Percentiles rank a stretch among this genome's conserved stretches.
phyloP scores from a whole-genome alignment of 2,329 filamentous ascomycete genomes.

The Ascochyta rabiei region DNA sequence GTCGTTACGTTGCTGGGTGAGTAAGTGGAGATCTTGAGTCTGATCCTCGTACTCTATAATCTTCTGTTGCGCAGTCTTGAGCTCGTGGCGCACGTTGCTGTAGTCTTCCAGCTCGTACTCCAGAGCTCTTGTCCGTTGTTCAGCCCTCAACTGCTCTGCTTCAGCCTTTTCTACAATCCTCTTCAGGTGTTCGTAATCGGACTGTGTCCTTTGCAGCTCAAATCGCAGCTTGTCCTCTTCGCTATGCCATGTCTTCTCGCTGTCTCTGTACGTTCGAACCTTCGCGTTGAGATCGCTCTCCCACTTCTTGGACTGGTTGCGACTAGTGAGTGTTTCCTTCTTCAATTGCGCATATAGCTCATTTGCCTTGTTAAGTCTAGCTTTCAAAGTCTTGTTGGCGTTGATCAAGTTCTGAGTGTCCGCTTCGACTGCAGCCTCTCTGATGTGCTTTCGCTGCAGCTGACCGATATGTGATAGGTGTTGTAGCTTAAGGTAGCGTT shows the following conservation, averaged over 20 bases:
- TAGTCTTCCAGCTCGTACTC: slow-evolving; percentile 69
- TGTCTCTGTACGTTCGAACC: slow-evolving; percentile 69
- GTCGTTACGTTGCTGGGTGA: slow-evolving; percentile 63
- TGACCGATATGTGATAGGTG: slow-evolving; percentile 83
- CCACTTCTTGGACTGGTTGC: slow-evolving; percentile 77
- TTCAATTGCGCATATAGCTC: slow-evolving; percentile 72
- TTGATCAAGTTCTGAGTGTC: slow-evolving; percentile 83
- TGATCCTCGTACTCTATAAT: slow-evolving; percentile 39
- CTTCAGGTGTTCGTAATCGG: slow-evolving; percentile 69
- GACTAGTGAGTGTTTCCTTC: slow-evolving; percentile 73
- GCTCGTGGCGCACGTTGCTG: slow-evolving; percentile 49
- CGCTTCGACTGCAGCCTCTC: slow-evolving; percentile 78
- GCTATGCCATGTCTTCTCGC: slow-evolving; percentile 68
- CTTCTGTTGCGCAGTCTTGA: slow-evolving; percentile 44
- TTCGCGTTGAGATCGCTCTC: slow-evolving; percentile 73
- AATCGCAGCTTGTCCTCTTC: slow-evolving; percentile 64
- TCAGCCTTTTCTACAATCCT: slow-evolving; percentile 72
- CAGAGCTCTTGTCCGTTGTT: slow-evolving; percentile 61
- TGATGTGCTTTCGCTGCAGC: slow-evolving; percentile 74
- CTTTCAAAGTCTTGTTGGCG: slow-evolving; percentile 74
- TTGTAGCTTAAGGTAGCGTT: slow-evolving; percentile 82
- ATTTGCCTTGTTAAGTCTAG: slow-evolving; percentile 74
- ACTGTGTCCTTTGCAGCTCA: slow-evolving; percentile 63
- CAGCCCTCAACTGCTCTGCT: slow-evolving; percentile 62
- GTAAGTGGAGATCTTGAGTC: slow-evolving; percentile 55